Evolutionary conservation across 2,329 filamentous ascomycete species (phyloP), one percentile per base, ranked within the genome.

Genomic region (Pestalotiopsis sp.): DNA sequence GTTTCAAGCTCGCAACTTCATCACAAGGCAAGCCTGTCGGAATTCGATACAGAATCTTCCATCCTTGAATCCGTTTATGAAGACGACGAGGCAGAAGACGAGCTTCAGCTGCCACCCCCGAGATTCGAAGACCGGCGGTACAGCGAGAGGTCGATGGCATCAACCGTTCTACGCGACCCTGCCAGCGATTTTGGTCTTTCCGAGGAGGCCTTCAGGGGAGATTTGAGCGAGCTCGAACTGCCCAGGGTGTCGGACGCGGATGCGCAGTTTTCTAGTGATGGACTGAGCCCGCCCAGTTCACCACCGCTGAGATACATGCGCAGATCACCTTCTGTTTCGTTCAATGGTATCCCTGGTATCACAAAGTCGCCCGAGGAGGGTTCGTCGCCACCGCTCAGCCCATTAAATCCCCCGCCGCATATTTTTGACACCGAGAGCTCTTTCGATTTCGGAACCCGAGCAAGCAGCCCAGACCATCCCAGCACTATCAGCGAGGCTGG

Each of bases 271-370:
- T 77, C 76, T 27, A 77, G 76, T 62, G 78, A 80, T 66, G 80
- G 80, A 56, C 77, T 80, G 20, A 86, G 84, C 69, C 83, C 83
- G 4, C 83, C 85, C 2, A 86, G 83, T 75, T 87, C 86, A 4
- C 86, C 85, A 4, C 84, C 83, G 1, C 71, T 83, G 65, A 76
- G 77, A 13, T 78, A 79, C 38, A 80, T 79, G 68, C 72, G 72
- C 4, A 78, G 81, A 67, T 80, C 81, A 20, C 74, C 77, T 12
- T 83, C 83, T 2, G 77, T 83, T 31, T 81, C 80, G 5, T 83
- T 85, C 58, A 82, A 81, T 62, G 84, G 84, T 52, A 82, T 82
- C 70, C 84, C 85, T n/a, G 79, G 83, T 13, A 78, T 85, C 52
- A 73, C 77, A 2, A 79, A 84, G 52, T 74, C 81, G 7, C 79